Evolutionary conservation across 1,139 yeast genomes (phyloP), one percentile per base, ranked within the genome.

Genomic region (Hanseniaspora uvarum): DNA sequence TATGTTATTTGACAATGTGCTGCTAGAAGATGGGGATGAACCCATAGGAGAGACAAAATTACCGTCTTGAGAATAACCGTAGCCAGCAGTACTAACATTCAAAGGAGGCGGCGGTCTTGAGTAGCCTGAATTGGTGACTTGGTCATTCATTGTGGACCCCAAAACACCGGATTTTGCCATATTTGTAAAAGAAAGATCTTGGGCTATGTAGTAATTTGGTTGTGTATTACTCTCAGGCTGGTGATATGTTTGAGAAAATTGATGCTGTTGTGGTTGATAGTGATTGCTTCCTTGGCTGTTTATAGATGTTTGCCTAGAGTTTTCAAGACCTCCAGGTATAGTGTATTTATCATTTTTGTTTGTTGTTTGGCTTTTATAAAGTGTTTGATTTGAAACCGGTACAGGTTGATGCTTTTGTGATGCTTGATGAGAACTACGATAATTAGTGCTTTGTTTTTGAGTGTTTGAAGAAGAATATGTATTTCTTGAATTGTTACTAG

Each of bases 241-340:
- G 18, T 49, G 52, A 18, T 43, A 38, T 0, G 50, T 37, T 37
- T 48, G 55, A 4, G 55, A 48, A 24, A 46, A 53, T 16, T 53
- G 55, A 34, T 46, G 55, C 40, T 53, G 55, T 14, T 40, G 48
- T n/a, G 55, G 52, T n/a, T 40, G 54, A 12, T 43, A 44, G 5
- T 37, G 11, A 18, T 44, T 31, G 33, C 36, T 49, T 18, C 43
- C 21, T 2, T 24, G 40, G 5, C 36, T 33, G 28, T 24, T 14
- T 36, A 40, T 14, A 16, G 53, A 18, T 38, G 55, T 8, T 14
- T 28, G 16, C 26, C 33, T 38, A 18, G 46, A 24, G 33, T 24
- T 28, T 4, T 34, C 46, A 8, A 44, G 16, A 7, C 49, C 52
- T 8, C 52, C 52, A 18, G 55, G 52, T 6, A 52, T 38, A 30